Percentiles rank a stretch among this genome's conserved stretches.
These are phyloP conservation scores for Gnetum montanum DNA, from an alignment of 75 land plant genomes.

Conservation along the genomic window DNA sequence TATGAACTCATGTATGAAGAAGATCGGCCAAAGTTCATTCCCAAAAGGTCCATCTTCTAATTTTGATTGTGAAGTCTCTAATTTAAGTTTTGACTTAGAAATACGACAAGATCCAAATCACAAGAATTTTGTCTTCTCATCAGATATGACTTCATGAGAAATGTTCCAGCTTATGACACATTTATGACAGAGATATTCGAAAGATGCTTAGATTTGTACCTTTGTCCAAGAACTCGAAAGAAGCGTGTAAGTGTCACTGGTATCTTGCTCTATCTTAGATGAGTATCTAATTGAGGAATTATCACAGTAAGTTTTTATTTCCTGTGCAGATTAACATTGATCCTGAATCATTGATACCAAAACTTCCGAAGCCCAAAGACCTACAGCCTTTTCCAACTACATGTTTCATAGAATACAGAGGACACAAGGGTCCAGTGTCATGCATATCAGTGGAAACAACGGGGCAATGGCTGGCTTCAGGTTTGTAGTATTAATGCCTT, in stretches of 20 bases:
- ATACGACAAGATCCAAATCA: neutral
- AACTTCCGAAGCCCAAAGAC: constrained; percentile 87
- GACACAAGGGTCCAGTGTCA: constrained; percentile 68
- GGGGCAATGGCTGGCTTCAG: constrained; percentile 94
- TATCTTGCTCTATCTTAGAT: too few relatives aligned
- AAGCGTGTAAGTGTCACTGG: constrained; percentile 64
- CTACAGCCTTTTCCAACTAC: constrained; percentile 74
- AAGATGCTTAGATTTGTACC: constrained; percentile 84
- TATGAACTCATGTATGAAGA: constrained; percentile 92
- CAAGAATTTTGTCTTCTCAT: neutral
- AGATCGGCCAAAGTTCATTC: constrained; percentile 95
- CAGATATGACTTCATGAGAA: constrained; percentile 74
- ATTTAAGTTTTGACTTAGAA: neutral
- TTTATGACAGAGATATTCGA: constrained; percentile 78
- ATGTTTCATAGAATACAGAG: constrained; percentile 83
- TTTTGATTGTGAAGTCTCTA: too few relatives aligned
- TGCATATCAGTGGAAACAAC: constrained; percentile 52
- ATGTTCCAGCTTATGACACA: constrained; percentile 80
- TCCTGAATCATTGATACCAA: constrained; percentile 91
- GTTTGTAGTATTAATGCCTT: constrained; percentile 35
- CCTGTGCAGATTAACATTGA: constrained; percentile 30
- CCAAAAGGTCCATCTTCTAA: constrained; percentile 49
- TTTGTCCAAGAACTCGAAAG: constrained; percentile 86
- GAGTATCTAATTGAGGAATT: too few relatives aligned
- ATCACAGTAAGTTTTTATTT: neutral